Evolutionary conservation across 2,329 filamentous ascomycete genomes (phyloP).

Genomic region (Cytospora mali): DNA sequence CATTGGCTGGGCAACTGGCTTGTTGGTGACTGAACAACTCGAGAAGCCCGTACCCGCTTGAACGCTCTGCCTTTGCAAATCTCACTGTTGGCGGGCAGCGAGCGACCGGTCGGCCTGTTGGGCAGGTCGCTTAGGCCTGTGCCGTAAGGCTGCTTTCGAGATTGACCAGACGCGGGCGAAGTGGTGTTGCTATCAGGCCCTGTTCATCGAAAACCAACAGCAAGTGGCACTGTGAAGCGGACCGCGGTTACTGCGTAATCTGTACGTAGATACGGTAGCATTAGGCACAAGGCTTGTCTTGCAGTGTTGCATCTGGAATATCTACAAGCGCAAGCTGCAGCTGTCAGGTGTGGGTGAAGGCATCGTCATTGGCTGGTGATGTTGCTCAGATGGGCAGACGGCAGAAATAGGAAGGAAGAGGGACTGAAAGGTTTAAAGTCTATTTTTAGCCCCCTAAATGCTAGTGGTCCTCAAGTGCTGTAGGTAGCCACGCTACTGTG

Average conservation of each 20-base stretch:
- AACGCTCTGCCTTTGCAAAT: background rate
- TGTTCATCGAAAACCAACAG: slow-evolving; percentile 1
- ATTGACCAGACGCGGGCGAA: background rate
- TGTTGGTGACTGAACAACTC: background rate
- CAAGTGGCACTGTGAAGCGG: slow-evolving; percentile 5
- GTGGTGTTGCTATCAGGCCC: background rate
- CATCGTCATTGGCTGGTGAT: slow-evolving; percentile 17
- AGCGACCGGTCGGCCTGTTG: background rate
- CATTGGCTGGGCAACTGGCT: background rate
- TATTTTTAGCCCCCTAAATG: slow-evolving; percentile 1
- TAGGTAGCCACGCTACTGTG: background rate
- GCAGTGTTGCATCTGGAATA: slow-evolving; percentile 17
- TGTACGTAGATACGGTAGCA: slow-evolving; percentile 3
- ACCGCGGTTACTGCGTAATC: slow-evolving; percentile 6
- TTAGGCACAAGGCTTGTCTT: slow-evolving; percentile 14
- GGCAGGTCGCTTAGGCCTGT: background rate
- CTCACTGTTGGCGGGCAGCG: background rate
- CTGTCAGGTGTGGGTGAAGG: slow-evolving; percentile 9
- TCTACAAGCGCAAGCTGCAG: slow-evolving; percentile 25
- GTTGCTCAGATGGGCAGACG: slow-evolving; percentile 11
- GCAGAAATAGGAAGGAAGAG: background rate
- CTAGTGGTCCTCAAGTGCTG: background rate
- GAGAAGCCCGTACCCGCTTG: background rate
- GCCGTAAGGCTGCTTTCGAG: slow-evolving; percentile 15
- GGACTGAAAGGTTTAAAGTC: slow-evolving; percentile 4